phyloP scores from a whole-genome alignment of 1,284 basidiomycete species.

The Hypsizygus ulmarius region DNA sequence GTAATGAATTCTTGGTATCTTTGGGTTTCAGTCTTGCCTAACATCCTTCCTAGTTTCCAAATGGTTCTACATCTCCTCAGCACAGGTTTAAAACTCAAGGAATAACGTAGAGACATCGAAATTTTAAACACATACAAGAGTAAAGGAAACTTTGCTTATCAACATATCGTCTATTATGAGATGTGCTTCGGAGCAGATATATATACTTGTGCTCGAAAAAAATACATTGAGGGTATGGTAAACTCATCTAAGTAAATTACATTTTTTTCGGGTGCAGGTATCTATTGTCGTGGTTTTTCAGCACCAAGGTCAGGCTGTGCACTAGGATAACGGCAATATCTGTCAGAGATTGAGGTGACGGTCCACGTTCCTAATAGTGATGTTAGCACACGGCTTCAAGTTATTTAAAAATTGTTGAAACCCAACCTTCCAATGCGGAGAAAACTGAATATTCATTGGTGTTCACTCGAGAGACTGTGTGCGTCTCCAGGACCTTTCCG shows the following conservation, averaged over 20 bases:
- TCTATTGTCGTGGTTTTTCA: constrained; percentile 31
- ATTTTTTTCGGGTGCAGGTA: constrained; percentile 9
- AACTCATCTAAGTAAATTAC: constrained; percentile 13
- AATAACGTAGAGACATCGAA: constrained; percentile 1
- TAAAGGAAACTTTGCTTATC: neutral
- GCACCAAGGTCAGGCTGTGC: constrained; percentile 35
- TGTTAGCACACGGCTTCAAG: constrained; percentile 1
- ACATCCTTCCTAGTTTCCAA: constrained; percentile 64
- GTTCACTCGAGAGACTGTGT: constrained; percentile 80
- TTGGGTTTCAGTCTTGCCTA: constrained; percentile 28
- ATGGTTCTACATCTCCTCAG: constrained; percentile 88
- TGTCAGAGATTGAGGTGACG: constrained; percentile 86
- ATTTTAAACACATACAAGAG: neutral
- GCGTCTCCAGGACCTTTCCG: constrained; percentile 82
- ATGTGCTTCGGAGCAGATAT: neutral
- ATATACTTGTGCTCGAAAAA: constrained; percentile 1
- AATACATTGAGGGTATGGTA: constrained; percentile 17
- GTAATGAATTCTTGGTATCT: constrained; percentile 43
- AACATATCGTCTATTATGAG: neutral
- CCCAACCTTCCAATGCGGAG: constrained; percentile 82
- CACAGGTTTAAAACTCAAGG: constrained; percentile 64
- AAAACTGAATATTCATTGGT: constrained; percentile 83
- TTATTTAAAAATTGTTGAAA: too few relatives aligned
- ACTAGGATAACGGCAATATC: constrained; percentile 79
- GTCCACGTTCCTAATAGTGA: constrained; percentile 76